Base-by-base conservation (phyloP, 1,284 basidiomycete genomes). In the Phaffia rhodozyma region DNA sequence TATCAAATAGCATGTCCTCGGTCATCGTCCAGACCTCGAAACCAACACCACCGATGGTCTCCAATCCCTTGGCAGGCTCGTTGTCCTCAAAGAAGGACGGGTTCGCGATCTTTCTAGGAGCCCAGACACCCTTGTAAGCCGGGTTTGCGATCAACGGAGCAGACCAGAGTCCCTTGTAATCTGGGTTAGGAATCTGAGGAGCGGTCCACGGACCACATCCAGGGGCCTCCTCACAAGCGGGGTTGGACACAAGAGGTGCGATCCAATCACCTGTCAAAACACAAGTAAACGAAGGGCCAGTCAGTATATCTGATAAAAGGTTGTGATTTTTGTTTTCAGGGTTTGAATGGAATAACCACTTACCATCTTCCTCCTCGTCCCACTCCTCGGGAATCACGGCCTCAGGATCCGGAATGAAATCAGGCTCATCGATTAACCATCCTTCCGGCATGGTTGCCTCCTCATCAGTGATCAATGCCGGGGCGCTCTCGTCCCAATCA, bases 1-100 rank as follows among this genome's bases (percentile, higher is more conserved):
- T 92, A 78, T 91, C 85, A 76, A 73, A 96, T 71, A 96, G 83
- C 70, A 96, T 96, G 74, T 93, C 89, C 78, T 96, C 91, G 57
- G 91, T 93, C 93, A 97, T 97, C 63, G 91, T 93, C 92, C 92
- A 97, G 72, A 97, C 84, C 77, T 97, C 92, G 68, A 97, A 92
- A 74, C 92, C 92, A 69, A 97, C 83, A 78, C 91, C 93, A 69
- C 88, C 89, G 73, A 93, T 90, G 75, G 89, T 86, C 71, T 82
- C 79, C 66, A 98, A 86, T 71, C 78, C 80, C 80, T 91, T 86
- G 70, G 91, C 83, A 2, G 96, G 94, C 64, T 81, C 82, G 60
- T 81, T 75, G 77, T 98, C 96, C 78, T 94, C 89, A 75, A 87
- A 98, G 83, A 80, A 97, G 73, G 80, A 79, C 32, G 94, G 91